Evolutionary conservation across 2,329 filamentous ascomycete genomes (phyloP).

Genomic region (Lanzia echinophila): DNA sequence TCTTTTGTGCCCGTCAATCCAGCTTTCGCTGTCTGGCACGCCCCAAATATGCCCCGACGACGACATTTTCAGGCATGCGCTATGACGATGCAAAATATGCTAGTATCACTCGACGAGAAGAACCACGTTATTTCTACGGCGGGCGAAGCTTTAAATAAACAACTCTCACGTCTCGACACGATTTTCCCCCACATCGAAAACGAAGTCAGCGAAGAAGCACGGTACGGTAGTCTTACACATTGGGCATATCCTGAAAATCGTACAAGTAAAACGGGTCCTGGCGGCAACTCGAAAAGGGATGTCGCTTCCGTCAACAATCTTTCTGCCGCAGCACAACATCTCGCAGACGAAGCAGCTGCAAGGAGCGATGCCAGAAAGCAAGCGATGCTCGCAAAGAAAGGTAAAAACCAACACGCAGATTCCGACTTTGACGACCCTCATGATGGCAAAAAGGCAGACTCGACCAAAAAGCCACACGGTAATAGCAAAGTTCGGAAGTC

Average conservation of each 20-base stretch:
- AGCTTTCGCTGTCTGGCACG: conserved; percentile 43
- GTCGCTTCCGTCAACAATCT: conserved; percentile 66
- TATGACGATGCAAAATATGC: conserved; percentile 72
- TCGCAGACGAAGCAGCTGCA: conserved; percentile 77
- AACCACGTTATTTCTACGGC: conserved; percentile 93
- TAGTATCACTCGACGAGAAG: conserved; percentile 91
- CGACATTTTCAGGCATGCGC: conserved; percentile 74
- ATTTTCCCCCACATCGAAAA: conserved; percentile 79
- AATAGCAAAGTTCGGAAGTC: conserved; percentile 58
- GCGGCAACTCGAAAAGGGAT: conserved; percentile 71
- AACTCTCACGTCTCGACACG: conserved; percentile 76
- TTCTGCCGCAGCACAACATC: conserved; percentile 62
- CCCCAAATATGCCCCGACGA: conserved; percentile 57
- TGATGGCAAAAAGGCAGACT: conserved; percentile 32
- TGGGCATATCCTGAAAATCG: conserved; percentile 94
- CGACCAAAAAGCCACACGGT: conserved; percentile 54
- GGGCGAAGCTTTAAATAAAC: conserved; percentile 79
- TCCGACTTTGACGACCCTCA: conserved; percentile 72
- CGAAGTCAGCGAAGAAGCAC: conserved; percentile 91
- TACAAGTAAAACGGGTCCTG: conserved; percentile 52
- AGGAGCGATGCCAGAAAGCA: conserved; percentile 82
- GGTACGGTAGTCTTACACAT: conserved; percentile 83
- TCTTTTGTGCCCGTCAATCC: conserved; percentile 27
- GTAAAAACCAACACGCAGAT: conserved; percentile 55
- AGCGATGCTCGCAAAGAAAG: conserved; percentile 65